Conservation (phyloP, 2,329 filamentous ascomycete genomes). For the Leptographium radiaticola region DNA sequence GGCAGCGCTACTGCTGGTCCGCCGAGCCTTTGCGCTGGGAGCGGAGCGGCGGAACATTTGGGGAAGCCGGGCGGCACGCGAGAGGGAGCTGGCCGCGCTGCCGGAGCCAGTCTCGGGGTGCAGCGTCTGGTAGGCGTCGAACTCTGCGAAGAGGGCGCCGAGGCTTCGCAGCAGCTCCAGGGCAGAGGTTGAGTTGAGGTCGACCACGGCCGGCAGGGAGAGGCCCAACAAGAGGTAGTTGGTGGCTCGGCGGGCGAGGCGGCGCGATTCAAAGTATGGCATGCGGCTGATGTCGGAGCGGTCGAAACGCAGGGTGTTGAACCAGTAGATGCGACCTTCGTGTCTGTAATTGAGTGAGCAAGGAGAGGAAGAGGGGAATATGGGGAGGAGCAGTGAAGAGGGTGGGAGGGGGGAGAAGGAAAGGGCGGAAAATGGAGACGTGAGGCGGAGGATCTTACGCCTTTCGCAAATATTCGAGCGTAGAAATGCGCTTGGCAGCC, state of each 20-base stretch:
- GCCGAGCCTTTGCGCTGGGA: constrained; percentile 42
- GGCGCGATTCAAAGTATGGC: constrained; percentile 73
- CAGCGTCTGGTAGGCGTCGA: constrained; percentile 83
- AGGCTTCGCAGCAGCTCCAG: constrained; percentile 79
- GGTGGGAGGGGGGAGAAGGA: background rate
- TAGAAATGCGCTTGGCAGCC: constrained; percentile 85
- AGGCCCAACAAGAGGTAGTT: constrained; percentile 89
- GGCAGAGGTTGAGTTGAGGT: constrained; percentile 68
- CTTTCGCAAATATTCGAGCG: constrained; percentile 82
- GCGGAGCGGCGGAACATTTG: constrained; percentile 66
- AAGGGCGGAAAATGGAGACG: background rate
- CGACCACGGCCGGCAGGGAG: constrained; percentile 78
- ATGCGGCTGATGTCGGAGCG: constrained; percentile 67
- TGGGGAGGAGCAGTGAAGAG: background rate
- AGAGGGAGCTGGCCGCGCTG: constrained; percentile 52
- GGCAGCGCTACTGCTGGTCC: constrained; percentile 38
- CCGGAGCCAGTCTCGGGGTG: constrained; percentile 58
- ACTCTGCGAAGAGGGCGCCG: constrained; percentile 76
- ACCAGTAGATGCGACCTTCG: constrained; percentile 92
- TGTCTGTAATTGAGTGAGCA: constrained; percentile 41
- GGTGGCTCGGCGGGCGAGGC: constrained; percentile 77
- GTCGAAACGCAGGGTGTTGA: constrained; percentile 90
- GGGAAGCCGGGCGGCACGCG: constrained; percentile 59
- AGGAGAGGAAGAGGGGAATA: constrained; percentile 11
- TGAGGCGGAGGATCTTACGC: constrained; percentile 45